Conservation (phyloP, 2,329 filamentous ascomycete genomes). For the Neoarthrinium moseri region DNA sequence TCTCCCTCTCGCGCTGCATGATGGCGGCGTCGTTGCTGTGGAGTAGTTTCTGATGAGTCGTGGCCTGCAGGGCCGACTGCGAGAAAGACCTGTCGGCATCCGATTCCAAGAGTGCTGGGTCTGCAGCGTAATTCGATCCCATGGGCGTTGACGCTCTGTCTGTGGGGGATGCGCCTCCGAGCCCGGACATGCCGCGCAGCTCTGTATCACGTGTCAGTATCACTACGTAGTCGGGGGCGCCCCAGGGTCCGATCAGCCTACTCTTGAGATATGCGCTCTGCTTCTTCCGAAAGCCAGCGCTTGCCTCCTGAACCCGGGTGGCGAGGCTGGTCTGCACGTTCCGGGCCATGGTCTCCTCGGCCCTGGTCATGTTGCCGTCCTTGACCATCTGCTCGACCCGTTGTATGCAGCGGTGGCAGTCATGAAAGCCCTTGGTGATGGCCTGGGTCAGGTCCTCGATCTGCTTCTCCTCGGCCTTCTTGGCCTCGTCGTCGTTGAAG, state of each 20-base stretch:
- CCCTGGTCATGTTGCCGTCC: constrained; percentile 74
- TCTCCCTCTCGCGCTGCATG: constrained; percentile 89
- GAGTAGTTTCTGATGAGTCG: constrained; percentile 56
- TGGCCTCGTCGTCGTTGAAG: constrained; percentile 92
- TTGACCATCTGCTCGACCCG: constrained; percentile 83
- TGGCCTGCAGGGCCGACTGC: constrained; percentile 82
- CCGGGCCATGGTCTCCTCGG: constrained; percentile 92
- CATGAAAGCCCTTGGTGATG: constrained; percentile 85
- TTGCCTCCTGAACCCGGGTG: constrained; percentile 84
- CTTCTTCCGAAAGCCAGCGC: constrained; percentile 92
- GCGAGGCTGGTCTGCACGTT: constrained; percentile 95
- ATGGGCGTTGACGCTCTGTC: constrained; percentile 55
- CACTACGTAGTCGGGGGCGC: no score
- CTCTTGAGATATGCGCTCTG: constrained; percentile 95
- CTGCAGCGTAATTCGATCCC: constrained; percentile 59
- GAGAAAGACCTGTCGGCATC: constrained; percentile 92
- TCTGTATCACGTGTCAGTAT: constrained; percentile 45
- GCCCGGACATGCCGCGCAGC: constrained; percentile 68
- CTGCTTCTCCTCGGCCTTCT: constrained; percentile 80
- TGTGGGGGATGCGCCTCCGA: constrained; percentile 47
- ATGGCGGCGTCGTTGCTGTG: constrained; percentile 82
- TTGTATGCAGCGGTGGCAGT: constrained; percentile 86
- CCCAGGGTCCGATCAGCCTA: no score
- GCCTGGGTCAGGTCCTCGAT: constrained; percentile 89
- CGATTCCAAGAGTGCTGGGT: constrained; percentile 88